Percentiles rank a stretch among this genome's conserved stretches.
Conservation (phyloP, 2,329 filamentous ascomycete genomes). For the Aspergillus sp. region DNA sequence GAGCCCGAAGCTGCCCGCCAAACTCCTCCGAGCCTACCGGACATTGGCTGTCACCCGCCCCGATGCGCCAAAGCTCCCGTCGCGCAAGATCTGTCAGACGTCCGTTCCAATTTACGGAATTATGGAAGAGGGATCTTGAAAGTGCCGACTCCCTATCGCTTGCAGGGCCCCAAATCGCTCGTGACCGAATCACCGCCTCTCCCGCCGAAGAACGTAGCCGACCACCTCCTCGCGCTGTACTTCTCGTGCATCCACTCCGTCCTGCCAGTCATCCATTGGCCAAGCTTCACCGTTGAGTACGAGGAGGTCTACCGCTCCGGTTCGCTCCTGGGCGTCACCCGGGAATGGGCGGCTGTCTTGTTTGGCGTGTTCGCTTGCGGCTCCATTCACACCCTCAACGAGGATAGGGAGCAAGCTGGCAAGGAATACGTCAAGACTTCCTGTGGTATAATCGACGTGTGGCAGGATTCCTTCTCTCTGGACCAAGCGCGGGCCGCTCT, state of each 20-base stretch:
- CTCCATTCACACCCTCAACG: slow-evolving; percentile 57
- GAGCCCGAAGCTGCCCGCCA: slow-evolving; percentile 34
- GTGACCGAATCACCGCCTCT: slow-evolving; percentile 54
- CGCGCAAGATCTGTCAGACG: slow-evolving; percentile 60
- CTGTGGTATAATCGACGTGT: slow-evolving; percentile 63
- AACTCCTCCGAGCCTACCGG: slow-evolving; percentile 49
- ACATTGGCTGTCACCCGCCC: slow-evolving; percentile 56
- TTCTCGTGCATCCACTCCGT: slow-evolving; percentile 66
- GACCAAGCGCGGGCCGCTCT: slow-evolving; percentile 66
- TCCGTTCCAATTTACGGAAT: slow-evolving; percentile 61
- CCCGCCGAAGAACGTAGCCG: slow-evolving; percentile 60
- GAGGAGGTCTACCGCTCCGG: slow-evolving; percentile 64
- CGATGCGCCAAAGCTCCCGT: slow-evolving; percentile 52
- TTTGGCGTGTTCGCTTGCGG: slow-evolving; percentile 79
- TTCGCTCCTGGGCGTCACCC: slow-evolving; percentile 50
- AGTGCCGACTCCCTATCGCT: slow-evolving; percentile 59
- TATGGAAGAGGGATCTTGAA: slow-evolving; percentile 73
- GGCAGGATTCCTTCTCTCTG: slow-evolving; percentile 67
- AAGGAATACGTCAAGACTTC: slow-evolving; percentile 63
- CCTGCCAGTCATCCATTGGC: slow-evolving; percentile 82
- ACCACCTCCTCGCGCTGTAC: slow-evolving; percentile 67
- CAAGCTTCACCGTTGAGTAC: slow-evolving; percentile 65
- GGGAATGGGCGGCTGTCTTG: slow-evolving; percentile 69
- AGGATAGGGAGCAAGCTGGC: slow-evolving; percentile 49
- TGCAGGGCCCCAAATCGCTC: slow-evolving; percentile 39